Evolutionary conservation across 2,329 filamentous ascomycete genomes (phyloP).

Genomic region (Septoria linicola): DNA sequence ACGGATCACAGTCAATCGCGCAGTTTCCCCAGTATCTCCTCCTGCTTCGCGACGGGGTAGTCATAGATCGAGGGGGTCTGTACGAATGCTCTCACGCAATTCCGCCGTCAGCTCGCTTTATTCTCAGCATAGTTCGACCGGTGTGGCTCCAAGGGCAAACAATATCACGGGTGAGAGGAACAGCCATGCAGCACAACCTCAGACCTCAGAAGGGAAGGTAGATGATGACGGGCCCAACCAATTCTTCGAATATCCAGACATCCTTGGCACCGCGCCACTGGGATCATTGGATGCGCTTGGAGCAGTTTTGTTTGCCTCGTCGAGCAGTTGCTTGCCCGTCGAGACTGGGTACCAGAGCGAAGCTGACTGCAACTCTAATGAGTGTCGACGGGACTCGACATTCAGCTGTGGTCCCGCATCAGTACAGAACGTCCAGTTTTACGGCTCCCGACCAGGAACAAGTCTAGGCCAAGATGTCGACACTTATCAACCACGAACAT

Average conservation of each 20-base stretch:
- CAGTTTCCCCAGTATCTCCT: conserved; percentile 16
- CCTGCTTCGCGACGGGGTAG: conserved; percentile 12
- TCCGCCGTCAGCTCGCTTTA: conserved; percentile 17
- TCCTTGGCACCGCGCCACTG: conserved; percentile 13
- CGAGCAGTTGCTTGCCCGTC: background rate
- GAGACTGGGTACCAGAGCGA: background rate
- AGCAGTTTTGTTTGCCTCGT: conserved; percentile 17
- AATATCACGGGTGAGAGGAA: conserved; percentile 8
- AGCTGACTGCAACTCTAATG: background rate
- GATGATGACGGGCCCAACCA: no score
- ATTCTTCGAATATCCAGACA: conserved; percentile 9
- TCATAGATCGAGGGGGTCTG: background rate
- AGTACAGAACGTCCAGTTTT: conserved; percentile 29
- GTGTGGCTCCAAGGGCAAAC: conserved; percentile 1
- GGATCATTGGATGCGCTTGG: conserved; percentile 16
- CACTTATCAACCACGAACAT: conserved; percentile 22
- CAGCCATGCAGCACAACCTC: background rate
- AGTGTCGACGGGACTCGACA: conserved; percentile 7
- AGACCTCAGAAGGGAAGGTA: background rate
- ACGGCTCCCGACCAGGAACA: conserved; percentile 25
- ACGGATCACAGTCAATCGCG: conserved; percentile 13
- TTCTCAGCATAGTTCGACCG: conserved; percentile 9
- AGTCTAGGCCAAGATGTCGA: conserved; percentile 19
- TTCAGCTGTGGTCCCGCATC: conserved; percentile 21
- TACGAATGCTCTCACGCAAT: background rate